Evolutionary conservation across 495 filamentous ascomycete genomes (phyloP).

Genomic region (Oidiodendron maius): DNA sequence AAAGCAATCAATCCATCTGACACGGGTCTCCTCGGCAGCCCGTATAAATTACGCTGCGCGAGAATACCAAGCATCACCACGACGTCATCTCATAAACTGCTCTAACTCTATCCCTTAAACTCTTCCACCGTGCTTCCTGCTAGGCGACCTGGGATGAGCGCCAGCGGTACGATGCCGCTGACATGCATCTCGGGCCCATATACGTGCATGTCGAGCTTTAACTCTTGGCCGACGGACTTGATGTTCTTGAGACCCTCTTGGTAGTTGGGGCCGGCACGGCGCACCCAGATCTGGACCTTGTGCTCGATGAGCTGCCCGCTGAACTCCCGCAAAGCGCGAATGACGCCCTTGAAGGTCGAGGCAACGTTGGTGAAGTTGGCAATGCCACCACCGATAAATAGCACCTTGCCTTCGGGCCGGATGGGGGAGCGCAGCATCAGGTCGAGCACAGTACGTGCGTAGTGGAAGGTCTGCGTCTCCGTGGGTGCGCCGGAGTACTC

Average conservation of each 20-base stretch:
- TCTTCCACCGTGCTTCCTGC: conserved; percentile 46
- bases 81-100: too few relatives aligned
- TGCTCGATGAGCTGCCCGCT: conserved; percentile 83
- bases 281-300: conserved; percentile 98
- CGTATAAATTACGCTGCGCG: conserved; percentile 14
- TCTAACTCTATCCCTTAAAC: conserved; percentile 31
- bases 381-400: conserved; percentile 99
- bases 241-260: conserved; percentile 99
- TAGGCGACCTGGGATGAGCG: conserved; percentile 49
- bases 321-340: conserved; percentile 91
- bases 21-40: conserved; percentile 11
- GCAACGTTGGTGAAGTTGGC: conserved; percentile 99
- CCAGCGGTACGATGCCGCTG: conserved; percentile 58
- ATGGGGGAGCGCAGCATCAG: conserved; percentile 92
- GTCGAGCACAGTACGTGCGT: conserved; percentile 92
- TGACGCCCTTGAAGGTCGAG: conserved; percentile 99
- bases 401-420: conserved; percentile 86
- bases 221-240: conserved; percentile 89
- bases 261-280: conserved; percentile 98
- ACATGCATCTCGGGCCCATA: conserved; percentile 96
- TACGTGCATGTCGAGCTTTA: conserved; percentile 90
- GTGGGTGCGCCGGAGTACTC: conserved; percentile 99
- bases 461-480: conserved; percentile 98
- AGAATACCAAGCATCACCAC: conserved; percentile 11
- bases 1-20: conserved; percentile 17